A percentile compares a stretch with the other conserved stretches of the same genome.
phyloP scores from a whole-genome alignment of 495 filamentous ascomycete genomes.

The Glonium stellatum region DNA sequence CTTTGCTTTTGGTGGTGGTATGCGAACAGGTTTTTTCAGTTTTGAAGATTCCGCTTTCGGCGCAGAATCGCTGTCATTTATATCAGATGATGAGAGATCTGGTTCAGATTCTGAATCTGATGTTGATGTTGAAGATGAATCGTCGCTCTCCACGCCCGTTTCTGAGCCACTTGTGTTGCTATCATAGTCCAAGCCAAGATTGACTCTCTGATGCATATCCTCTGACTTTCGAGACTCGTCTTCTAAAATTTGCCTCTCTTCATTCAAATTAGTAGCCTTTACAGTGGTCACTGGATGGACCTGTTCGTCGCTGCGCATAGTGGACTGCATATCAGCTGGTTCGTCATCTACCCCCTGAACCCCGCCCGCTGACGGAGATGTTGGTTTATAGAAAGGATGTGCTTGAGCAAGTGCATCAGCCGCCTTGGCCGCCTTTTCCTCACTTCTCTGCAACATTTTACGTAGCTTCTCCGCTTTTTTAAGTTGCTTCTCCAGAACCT shows the following conservation, averaged over 20 bases:
- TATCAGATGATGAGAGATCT: constrained; percentile 2
- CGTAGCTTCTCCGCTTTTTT: constrained; percentile 6
- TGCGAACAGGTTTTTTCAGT: neutral
- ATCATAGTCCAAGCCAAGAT: constrained; percentile 19
- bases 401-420: neutral
- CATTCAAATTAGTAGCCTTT: too few species aligned
- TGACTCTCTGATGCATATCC: neutral
- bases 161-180: constrained; percentile 12
- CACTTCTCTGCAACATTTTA: constrained; percentile 15
- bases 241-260: neutral
- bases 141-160: neutral
- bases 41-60: constrained; percentile 23
- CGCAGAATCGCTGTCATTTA: constrained; percentile 13
- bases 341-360: too few species aligned
- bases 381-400: too few species aligned
- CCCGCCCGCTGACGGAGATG: too few species aligned
- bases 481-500: neutral
- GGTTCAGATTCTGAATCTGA: constrained; percentile 3
- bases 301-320: too few species aligned
- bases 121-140: neutral
- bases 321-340: too few species aligned
- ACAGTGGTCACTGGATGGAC: too few species aligned
- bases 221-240: neutral
- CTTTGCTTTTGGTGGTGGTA: neutral
- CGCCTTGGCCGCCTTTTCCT: constrained; percentile 4